Evolutionary conservation across 192 early-diverging fungal species (phyloP).

Genomic region (Dimargaris cristalligena): DNA sequence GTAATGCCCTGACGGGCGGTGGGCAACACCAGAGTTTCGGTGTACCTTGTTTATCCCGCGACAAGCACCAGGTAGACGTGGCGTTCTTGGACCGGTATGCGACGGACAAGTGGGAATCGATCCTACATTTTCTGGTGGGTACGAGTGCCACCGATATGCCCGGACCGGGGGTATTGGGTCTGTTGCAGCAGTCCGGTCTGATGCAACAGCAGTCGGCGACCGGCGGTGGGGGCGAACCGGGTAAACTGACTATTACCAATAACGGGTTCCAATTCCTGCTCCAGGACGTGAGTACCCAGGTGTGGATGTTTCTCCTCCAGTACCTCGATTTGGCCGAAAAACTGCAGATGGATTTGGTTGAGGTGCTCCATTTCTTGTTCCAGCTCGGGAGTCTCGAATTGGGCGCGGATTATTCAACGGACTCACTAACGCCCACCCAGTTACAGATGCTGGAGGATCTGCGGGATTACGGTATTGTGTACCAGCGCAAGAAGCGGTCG

Average conservation of each 20-base stretch:
- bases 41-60: slow-evolving; percentile 34
- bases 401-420: slow-evolving; percentile 76
- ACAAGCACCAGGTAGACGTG: slow-evolving; percentile 47
- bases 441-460: slow-evolving; percentile 73
- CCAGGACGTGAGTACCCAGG: slow-evolving; percentile 84
- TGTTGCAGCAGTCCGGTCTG: slow-evolving; percentile 58
- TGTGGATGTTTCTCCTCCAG: slow-evolving; percentile 89
- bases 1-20: slow-evolving; percentile 55
- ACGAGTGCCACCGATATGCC: slow-evolving; percentile 44
- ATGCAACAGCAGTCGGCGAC: slow-evolving; percentile 31
- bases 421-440: slow-evolving; percentile 69
- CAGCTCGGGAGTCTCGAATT: slow-evolving; percentile 81
- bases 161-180: slow-evolving; percentile 46
- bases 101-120: slow-evolving; percentile 62
- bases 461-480: slow-evolving; percentile 74
- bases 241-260: slow-evolving; percentile 62
- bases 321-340: slow-evolving; percentile 73
- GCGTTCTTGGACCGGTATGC: slow-evolving; percentile 66
- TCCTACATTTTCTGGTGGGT: slow-evolving; percentile 83
- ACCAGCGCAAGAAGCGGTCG: slow-evolving; percentile 60
- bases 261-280: slow-evolving; percentile 96
- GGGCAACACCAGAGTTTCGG: slow-evolving; percentile 81
- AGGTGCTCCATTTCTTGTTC: slow-evolving; percentile 87
- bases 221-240: slow-evolving; percentile 13
- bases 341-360: slow-evolving; percentile 73